Percentiles rank a stretch among this genome's conserved stretches.
Evolutionary conservation across 2,329 filamentous ascomycete species (phyloP).

Genomic region (Diaporthe citriasiana): DNA sequence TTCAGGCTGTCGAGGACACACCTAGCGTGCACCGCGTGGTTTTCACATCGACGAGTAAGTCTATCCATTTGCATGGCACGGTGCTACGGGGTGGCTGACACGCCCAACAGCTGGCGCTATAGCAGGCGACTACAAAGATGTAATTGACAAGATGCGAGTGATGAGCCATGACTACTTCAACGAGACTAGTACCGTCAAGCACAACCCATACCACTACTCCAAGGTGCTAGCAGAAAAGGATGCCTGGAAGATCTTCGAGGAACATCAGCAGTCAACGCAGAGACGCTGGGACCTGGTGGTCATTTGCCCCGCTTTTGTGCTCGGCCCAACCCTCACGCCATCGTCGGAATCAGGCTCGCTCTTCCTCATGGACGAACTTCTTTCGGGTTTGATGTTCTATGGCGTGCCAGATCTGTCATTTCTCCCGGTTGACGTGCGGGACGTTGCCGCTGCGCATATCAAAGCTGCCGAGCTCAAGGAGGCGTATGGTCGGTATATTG

Average conservation of each 20-base stretch:
- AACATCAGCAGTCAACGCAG: conserved; percentile 37
- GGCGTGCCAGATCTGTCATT: conserved; percentile 49
- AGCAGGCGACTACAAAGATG: conserved; percentile 48
- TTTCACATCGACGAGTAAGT: conserved; percentile 45
- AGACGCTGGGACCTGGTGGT: conserved; percentile 48
- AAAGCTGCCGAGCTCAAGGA: conserved; percentile 37
- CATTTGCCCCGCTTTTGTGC: conserved; percentile 48
- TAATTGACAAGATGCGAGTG: conserved; percentile 43
- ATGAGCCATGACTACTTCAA: conserved; percentile 47
- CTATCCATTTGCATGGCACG: no score
- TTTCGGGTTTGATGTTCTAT: conserved; percentile 46
- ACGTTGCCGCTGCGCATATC: conserved; percentile 45
- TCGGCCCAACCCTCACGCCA: conserved; percentile 45
- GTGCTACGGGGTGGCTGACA: background rate
- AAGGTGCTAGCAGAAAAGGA: conserved; percentile 49
- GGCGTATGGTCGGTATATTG: conserved; percentile 41
- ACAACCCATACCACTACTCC: conserved; percentile 49
- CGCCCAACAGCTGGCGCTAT: conserved; percentile 44
- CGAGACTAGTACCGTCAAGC: conserved; percentile 46
- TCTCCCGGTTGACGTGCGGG: conserved; percentile 45
- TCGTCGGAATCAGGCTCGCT: conserved; percentile 48
- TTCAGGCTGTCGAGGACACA: conserved; percentile 46
- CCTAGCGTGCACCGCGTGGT: conserved; percentile 48
- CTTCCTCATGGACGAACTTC: conserved; percentile 47
- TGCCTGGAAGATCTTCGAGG: conserved; percentile 46